A percentile compares a stretch with the other conserved stretches of the same genome.
Evolutionary conservation across 805 yeast genomes (phyloP).

Genomic region (Barnettozyma wickerhamii): DNA sequence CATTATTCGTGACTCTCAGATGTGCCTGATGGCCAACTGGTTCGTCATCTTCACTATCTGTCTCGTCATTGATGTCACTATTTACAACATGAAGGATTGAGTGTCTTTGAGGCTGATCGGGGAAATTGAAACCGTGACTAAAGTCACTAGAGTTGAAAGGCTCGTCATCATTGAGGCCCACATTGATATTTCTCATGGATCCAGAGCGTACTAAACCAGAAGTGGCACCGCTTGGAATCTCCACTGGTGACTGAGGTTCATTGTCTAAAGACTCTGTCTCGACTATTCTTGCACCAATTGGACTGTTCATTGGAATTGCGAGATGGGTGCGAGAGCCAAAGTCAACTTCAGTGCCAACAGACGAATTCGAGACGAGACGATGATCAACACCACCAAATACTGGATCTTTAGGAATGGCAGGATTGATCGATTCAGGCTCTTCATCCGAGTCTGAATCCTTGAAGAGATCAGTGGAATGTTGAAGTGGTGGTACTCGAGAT

Average conservation of each 20-base stretch:
- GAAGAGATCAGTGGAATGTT: neutral
- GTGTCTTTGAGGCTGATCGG: neutral
- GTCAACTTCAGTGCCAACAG: neutral
- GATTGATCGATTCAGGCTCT: neutral
- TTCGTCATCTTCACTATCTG: neutral
- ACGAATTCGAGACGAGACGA: slow-evolving; percentile 1
- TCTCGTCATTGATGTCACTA: neutral
- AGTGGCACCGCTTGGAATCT: too few species aligned
- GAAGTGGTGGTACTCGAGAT: neutral
- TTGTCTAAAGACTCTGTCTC: neutral
- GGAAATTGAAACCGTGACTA: neutral
- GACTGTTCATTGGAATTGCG: neutral
- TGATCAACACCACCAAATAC: neutral
- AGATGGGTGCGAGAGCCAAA: neutral
- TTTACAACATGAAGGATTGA: neutral
- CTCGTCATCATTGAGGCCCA: neutral
- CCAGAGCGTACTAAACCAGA: slow-evolving; percentile 1
- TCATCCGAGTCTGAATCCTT: slow-evolving; percentile 6
- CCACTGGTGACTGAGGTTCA: too few species aligned
- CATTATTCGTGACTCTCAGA: neutral
- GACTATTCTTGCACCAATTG: neutral
- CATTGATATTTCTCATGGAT: slow-evolving; percentile 1
- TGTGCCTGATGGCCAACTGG: neutral
- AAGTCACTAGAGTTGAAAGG: neutral
- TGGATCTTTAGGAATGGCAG: neutral